Percentiles rank a stretch among this genome's conserved stretches.
These are phyloP conservation scores for Gossypioides kirkii DNA, from an alignment of 345 rosid genomes.

Conservation along the genomic window DNA sequence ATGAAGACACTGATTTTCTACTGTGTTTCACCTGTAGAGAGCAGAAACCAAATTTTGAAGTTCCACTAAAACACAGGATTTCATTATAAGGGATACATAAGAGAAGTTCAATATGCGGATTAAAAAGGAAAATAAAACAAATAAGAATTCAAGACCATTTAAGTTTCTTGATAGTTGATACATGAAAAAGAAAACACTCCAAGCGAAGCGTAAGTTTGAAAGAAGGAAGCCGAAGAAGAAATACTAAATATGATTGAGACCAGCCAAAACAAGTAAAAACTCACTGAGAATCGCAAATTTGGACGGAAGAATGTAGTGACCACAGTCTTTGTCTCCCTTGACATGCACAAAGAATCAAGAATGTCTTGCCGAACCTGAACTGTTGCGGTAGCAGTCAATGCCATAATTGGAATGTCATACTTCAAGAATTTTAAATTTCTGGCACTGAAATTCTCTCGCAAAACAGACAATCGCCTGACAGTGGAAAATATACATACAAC, in stretches of 20 bases:
- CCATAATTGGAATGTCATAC: slow-evolving; percentile 75
- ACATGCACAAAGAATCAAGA: slow-evolving; percentile 57
- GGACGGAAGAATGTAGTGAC: slow-evolving; percentile 79
- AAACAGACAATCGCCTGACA: slow-evolving; percentile 57
- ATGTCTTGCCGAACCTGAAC: slow-evolving; percentile 67
- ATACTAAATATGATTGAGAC: neutral
- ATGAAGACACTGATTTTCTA: slow-evolving; percentile 55
- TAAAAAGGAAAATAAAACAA: neutral
- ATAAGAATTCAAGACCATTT: neutral
- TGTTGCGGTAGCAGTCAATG: slow-evolving; percentile 93
- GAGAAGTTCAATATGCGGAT: neutral
- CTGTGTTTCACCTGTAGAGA: slow-evolving; percentile 69
- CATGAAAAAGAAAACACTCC: neutral
- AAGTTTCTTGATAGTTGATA: slow-evolving; percentile 2
- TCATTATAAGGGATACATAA: neutral
- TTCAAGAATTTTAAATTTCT: slow-evolving; percentile 49
- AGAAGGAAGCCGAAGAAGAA: neutral
- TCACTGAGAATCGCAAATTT: slow-evolving; percentile 68
- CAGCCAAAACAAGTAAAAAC: slow-evolving; percentile 16
- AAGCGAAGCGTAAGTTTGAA: neutral
- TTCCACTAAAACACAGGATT: neutral
- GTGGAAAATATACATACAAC: slow-evolving; percentile 13
- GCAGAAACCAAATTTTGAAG: slow-evolving; percentile 12
- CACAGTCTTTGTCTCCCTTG: slow-evolving; percentile 66
- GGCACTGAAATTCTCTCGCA: slow-evolving; percentile 63